phyloP scores from a whole-genome alignment of 1,284 basidiomycete genomes.

The Melampsora larici-populina region DNA sequence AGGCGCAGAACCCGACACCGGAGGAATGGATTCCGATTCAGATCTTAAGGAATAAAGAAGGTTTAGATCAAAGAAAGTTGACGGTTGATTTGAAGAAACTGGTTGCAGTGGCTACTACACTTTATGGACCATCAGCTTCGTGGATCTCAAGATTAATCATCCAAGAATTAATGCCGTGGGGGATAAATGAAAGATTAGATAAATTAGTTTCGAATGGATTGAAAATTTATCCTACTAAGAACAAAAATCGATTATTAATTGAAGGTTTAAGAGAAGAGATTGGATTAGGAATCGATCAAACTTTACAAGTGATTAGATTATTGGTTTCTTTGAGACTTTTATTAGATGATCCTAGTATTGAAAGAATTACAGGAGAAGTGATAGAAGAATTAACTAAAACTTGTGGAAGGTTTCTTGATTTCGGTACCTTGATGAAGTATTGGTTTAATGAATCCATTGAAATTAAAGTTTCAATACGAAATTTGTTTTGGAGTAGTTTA shows the following conservation, averaged over 20 bases:
- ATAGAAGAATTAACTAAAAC: slow-evolving; percentile 24
- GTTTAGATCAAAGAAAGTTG: no score
- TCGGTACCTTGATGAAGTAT: slow-evolving; percentile 22
- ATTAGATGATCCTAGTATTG: slow-evolving; percentile 28
- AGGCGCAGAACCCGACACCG: no score
- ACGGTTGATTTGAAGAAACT: no score
- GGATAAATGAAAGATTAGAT: slow-evolving; percentile 21
- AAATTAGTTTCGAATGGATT: slow-evolving; percentile 2
- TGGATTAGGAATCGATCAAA: neutral
- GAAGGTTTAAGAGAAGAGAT: no score
- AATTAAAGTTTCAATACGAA: slow-evolving; percentile 15
- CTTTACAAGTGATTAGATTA: slow-evolving; percentile 16
- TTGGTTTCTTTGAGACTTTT: slow-evolving; percentile 30
- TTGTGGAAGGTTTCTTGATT: slow-evolving; percentile 10
- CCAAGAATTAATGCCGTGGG: slow-evolving; percentile 32
- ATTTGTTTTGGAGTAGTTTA: slow-evolving; percentile 19
- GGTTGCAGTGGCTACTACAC: no score
- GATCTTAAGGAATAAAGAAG: no score
- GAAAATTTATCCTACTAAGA: neutral
- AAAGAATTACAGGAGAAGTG: slow-evolving; percentile 27
- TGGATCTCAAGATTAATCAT: slow-evolving; percentile 8
- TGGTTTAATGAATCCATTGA: slow-evolving; percentile 39
- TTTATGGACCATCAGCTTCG: no score
- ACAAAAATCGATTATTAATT: no score
- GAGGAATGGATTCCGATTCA: no score